Conservation (phyloP, 1,284 basidiomycete species). For the Cystobasidium sp. region DNA sequence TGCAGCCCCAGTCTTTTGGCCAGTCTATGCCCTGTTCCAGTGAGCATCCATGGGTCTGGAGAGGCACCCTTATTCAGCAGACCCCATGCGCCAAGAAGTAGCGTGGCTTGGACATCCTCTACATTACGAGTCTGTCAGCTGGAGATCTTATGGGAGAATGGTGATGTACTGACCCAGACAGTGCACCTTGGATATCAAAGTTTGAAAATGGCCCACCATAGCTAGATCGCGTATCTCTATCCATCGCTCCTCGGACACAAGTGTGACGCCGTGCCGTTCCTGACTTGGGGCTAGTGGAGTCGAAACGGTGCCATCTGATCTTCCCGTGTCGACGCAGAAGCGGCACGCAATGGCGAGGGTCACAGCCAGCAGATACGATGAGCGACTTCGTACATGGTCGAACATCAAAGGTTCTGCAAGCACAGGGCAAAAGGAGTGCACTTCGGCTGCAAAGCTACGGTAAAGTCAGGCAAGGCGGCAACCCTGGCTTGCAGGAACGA, state of each 20-base stretch:
- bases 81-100: conserved; percentile 55
- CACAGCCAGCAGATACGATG: conserved; percentile 9
- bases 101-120: conserved; percentile 54
- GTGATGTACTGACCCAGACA: conserved; percentile 42
- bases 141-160: not conserved
- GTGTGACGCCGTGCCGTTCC: conserved; percentile 1
- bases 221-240: conserved; percentile 11
- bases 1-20: conserved; percentile 7
- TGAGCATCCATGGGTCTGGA: conserved; percentile 55
- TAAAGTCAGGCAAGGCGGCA: not conserved
- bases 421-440: conserved; percentile 19
- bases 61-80: conserved; percentile 52
- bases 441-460: not conserved
- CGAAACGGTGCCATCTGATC: not conserved
- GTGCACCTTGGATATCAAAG: conserved; percentile 54
- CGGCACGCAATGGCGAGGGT: conserved; percentile 9
- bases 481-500: not conserved
- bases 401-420: conserved; percentile 14
- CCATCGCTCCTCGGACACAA: conserved; percentile 3
- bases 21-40: conserved; percentile 45
- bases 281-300: conserved; percentile 18
- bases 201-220: conserved; percentile 44
- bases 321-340: conserved; percentile 1
- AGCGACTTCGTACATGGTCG: conserved; percentile 3
- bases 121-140: too few species aligned